phyloP scores from a whole-genome alignment of 2,329 filamentous ascomycete genomes.

The Xylaria sp. region DNA sequence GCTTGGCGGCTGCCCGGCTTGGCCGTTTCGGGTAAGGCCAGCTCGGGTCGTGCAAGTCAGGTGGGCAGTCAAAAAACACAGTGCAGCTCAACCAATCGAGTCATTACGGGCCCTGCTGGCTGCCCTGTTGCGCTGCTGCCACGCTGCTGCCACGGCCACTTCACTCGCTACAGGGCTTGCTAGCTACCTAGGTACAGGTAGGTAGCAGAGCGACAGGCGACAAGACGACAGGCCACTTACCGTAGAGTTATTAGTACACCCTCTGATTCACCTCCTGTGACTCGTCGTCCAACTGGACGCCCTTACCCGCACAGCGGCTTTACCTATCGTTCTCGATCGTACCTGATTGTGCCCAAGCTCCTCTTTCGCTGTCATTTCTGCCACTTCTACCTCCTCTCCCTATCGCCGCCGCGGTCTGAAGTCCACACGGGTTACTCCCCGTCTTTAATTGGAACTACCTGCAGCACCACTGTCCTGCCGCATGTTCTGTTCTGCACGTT shows the following conservation, averaged over 20 bases:
- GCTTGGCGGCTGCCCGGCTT: constrained; percentile 33
- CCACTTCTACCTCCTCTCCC: constrained; percentile 1
- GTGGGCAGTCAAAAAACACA: constrained; percentile 32
- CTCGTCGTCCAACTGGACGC: constrained; percentile 6
- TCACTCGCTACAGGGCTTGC: neutral
- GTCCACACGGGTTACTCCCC: constrained; percentile 6
- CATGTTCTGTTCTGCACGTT: constrained; percentile 4
- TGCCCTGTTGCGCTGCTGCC: neutral
- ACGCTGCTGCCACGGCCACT: neutral
- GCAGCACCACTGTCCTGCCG: neutral
- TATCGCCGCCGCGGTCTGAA: constrained; percentile 1
- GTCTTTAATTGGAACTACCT: constrained; percentile 23
- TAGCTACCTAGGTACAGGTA: too few species aligned
- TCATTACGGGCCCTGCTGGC: constrained; percentile 7
- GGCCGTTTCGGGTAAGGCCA: constrained; percentile 13
- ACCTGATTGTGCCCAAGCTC: constrained; percentile 25
- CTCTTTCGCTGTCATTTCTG: constrained; percentile 13
- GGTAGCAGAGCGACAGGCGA: neutral
- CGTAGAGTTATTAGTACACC: neutral
- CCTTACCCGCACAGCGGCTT: constrained; percentile 4
- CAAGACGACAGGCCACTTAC: neutral
- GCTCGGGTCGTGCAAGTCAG: constrained; percentile 32
- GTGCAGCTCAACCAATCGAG: constrained; percentile 33
- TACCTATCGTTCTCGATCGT: constrained; percentile 21
- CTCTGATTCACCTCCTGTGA: constrained; percentile 22